Evolutionary conservation across 176 grass and related monocot species (phyloP), one percentile per base, ranked within the genome.

Genomic region (Aegilops tauschii): DNA sequence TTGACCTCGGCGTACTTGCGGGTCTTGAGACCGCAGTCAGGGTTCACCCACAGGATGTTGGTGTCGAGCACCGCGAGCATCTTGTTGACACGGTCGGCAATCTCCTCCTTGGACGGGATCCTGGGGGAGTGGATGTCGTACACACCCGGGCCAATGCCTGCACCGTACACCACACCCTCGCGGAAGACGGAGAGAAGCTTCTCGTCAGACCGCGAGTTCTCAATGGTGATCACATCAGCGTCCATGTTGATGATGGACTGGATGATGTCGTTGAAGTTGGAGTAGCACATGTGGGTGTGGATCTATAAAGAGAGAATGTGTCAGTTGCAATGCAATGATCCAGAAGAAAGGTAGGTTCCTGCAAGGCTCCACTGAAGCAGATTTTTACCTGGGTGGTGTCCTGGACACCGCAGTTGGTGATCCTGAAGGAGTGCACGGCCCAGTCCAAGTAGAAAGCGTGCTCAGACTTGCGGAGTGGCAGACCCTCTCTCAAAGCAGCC

Each of bases 231-330:
- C 82, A 97, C 95, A 37, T 97, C 95, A 1, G 95, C 95, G 0
- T 97, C 95, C 95, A 97, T 97, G 85, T 90, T 63, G 3, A 97
- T 97, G 87, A 97, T 97, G 72, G 95, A 97, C 56, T 97, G 91
- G 87, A 97, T 97, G 87, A 97, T 97, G 61, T 97, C 95, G 18
- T 97, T 97, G 87, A 97, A 97, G 87, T 97, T 95, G 17, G 95
- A 97, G 85, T 97, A 97, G 95, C 95, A 97, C 95, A 97, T 97
- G 87, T 97, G 95, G 73, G 95, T 97, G 93, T 97, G 95, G 82
- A 97, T 97, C 95, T 97, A 82, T 69, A 25, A n/a, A 32, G 18
- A 32, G 18, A 87, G 49, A 81, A 21, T 34, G 21, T 12, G 18
- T 86, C 49, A 75, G 85, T 37, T 36, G 34, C 12, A 61, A 76